A percentile compares a stretch with the other conserved stretches of the same genome.
These are phyloP conservation scores for Celoporthe dispersa DNA, from an alignment of 2,329 filamentous ascomycete species.

Conservation along the genomic window DNA sequence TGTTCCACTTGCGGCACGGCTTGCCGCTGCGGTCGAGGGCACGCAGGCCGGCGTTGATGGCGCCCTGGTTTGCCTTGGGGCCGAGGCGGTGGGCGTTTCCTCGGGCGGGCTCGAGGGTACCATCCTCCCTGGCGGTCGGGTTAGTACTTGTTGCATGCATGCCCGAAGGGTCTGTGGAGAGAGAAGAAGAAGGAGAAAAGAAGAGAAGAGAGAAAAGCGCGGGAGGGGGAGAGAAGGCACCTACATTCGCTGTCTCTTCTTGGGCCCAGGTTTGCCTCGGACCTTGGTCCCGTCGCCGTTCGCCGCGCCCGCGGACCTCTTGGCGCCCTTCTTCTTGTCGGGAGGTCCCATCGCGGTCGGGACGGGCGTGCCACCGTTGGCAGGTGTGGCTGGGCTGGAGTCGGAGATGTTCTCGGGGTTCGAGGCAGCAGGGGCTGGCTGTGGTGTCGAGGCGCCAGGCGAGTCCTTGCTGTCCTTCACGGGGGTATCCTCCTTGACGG, in stretches of 20 bases:
- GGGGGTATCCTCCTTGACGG: constrained; percentile 46
- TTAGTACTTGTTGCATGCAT: constrained; percentile 8
- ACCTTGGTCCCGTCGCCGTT: constrained; percentile 75
- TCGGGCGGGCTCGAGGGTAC: constrained; percentile 62
- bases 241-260: constrained; percentile 95
- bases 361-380: constrained; percentile 58
- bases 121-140: constrained; percentile 58
- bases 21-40: constrained; percentile 91
- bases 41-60: constrained; percentile 94
- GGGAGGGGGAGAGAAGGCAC: constrained; percentile 45
- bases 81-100: constrained; percentile 79
- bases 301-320: constrained; percentile 67
- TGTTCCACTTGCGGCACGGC: constrained; percentile 90
- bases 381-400: constrained; percentile 65
- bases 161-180: no score
- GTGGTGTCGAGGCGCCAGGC: constrained; percentile 47
- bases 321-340: constrained; percentile 75
- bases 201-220: neutral
- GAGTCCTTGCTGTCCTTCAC: constrained; percentile 48
- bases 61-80: constrained; percentile 94
- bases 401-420: constrained; percentile 62
- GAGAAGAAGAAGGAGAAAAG: neutral
- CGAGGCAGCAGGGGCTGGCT: constrained; percentile 45
- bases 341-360: constrained; percentile 64
- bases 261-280: constrained; percentile 88